Conservation (phyloP, 164 flowering plant genomes). For the Vitis rupestris region DNA sequence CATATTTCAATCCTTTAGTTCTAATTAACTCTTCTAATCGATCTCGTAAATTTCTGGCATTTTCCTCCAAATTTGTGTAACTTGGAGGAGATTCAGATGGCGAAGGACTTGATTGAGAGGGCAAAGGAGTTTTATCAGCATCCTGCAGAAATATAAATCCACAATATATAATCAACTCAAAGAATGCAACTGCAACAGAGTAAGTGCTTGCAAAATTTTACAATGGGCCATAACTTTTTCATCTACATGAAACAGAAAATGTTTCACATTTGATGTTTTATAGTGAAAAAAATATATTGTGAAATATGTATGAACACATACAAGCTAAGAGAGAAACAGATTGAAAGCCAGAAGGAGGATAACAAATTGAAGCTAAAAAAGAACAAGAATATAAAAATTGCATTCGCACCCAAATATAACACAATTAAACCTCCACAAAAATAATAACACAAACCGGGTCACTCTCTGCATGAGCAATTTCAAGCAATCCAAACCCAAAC, state of each 20-base stretch:
- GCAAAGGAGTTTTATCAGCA: constrained; percentile 29
- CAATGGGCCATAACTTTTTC: not conserved
- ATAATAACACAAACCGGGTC: constrained; percentile 39
- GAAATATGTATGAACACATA: too few relatives aligned
- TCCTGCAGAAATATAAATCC: constrained; percentile 35
- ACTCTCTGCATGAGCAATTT: constrained; percentile 63
- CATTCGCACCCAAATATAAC: not conserved
- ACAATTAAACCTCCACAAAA: not conserved
- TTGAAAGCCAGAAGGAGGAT: too few relatives aligned
- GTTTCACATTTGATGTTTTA: too few relatives aligned
- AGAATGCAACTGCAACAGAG: not conserved
- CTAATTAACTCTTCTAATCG: constrained; percentile 65
- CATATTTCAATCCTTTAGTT: constrained; percentile 58
- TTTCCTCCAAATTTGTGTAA: constrained; percentile 50
- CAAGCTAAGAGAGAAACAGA: too few relatives aligned
- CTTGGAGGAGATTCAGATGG: constrained; percentile 43
- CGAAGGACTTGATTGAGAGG: constrained; percentile 26
- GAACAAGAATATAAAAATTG: not conserved
- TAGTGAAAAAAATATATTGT: too few relatives aligned
- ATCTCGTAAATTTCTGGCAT: constrained; percentile 55
- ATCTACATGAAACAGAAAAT: not conserved
- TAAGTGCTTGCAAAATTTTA: not conserved
- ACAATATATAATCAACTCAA: constrained; percentile 10
- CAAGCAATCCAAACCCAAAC: constrained; percentile 51
- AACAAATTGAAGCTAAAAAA: not conserved